These are phyloP conservation scores for Phlebiopsis flavidoalba DNA, from an alignment of 768 basidiomycete species.

Conservation along the genomic window DNA sequence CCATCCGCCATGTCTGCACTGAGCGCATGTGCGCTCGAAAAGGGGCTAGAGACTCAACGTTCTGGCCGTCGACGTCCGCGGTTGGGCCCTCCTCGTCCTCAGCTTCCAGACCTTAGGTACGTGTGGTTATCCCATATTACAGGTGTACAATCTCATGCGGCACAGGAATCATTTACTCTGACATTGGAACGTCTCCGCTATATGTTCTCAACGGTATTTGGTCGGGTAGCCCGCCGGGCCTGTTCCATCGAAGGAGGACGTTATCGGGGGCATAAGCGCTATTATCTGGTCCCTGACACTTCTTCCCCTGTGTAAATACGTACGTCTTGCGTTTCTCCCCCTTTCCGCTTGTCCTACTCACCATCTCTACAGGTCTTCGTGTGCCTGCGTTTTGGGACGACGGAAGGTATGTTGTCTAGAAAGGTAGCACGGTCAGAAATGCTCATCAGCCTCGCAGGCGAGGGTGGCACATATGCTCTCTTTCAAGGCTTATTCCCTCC, in stretches of 20 bases:
- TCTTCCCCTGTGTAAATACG: slow-evolving; percentile 64
- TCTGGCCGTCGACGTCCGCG: slow-evolving; percentile 6
- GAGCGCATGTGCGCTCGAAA: slow-evolving; percentile 1
- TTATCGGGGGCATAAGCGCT: slow-evolving; percentile 58
- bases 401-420: slow-evolving; percentile 35
- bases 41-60: background rate
- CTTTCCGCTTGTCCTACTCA: background rate
- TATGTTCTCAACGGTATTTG: slow-evolving; percentile 67
- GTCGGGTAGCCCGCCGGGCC: slow-evolving; percentile 40
- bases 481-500: slow-evolving; percentile 56
- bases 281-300: slow-evolving; percentile 63
- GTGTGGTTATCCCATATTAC: background rate
- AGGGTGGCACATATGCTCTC: slow-evolving; percentile 66
- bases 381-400: slow-evolving; percentile 42
- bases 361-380: slow-evolving; percentile 36
- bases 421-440: background rate
- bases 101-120: slow-evolving; percentile 29
- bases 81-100: slow-evolving; percentile 19
- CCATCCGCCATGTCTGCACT: background rate
- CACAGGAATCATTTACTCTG: slow-evolving; percentile 37
- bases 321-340: slow-evolving; percentile 20
- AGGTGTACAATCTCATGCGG: background rate
- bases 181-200: slow-evolving; percentile 54
- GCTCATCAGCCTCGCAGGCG: slow-evolving; percentile 33
- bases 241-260: slow-evolving; percentile 49